Conservation (phyloP, 2,329 filamentous ascomycete species). For the Calonectria honghensis region DNA sequence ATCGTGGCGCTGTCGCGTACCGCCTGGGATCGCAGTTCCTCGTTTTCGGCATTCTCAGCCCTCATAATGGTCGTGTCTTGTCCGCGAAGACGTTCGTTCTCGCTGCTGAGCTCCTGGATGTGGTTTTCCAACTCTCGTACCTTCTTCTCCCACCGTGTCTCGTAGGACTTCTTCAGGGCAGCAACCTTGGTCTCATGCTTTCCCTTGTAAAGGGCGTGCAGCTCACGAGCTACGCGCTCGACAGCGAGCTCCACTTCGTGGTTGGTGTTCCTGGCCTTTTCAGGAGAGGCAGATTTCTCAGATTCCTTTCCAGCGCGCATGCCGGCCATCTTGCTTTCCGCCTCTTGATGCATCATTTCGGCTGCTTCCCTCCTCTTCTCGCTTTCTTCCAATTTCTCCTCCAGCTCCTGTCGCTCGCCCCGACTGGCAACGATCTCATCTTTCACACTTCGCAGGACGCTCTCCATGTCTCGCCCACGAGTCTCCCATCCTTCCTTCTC, state of each 20-base stretch:
- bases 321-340: conserved; percentile 84
- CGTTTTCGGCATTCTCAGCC: conserved; percentile 67
- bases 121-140: conserved; percentile 84
- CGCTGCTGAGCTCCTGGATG: conserved; percentile 80
- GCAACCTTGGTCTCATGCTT: conserved; percentile 98
- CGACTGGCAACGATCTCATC: conserved; percentile 87
- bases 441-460: conserved; percentile 85
- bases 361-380: conserved; percentile 84
- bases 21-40: conserved; percentile 74
- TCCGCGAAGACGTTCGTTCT: conserved; percentile 84
- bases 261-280: conserved; percentile 62
- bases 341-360: conserved; percentile 85
- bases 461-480: conserved; percentile 89
- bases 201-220: conserved; percentile 94
- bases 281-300: conserved; percentile 59
- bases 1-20: conserved; percentile 80
- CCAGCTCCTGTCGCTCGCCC: conserved; percentile 86
- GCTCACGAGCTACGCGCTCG: conserved; percentile 93
- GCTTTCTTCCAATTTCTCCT: conserved; percentile 83
- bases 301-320: conserved; percentile 78
- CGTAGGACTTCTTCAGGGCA: conserved; percentile 89
- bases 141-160: conserved; percentile 92
- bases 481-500: conserved; percentile 91
- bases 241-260: conserved; percentile 88
- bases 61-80: conserved; percentile 80